A percentile compares a stretch with the other conserved stretches of the same genome.
These are phyloP conservation scores for Diplodia sapinea DNA, from an alignment of 2,329 filamentous ascomycete genomes.

Conservation along the genomic window DNA sequence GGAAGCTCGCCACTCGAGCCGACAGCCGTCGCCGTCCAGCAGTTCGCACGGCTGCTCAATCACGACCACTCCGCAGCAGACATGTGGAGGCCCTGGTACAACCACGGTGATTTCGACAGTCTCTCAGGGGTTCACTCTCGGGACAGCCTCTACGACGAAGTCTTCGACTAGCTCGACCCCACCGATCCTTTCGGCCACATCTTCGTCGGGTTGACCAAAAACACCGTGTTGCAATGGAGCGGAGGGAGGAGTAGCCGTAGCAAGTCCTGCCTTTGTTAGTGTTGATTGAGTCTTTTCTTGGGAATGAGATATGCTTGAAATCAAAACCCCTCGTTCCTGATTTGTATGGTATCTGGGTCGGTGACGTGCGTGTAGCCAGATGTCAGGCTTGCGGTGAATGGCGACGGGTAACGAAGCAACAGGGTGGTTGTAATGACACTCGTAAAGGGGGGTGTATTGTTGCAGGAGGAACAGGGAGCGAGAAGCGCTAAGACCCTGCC, in stretches of 20 bases:
- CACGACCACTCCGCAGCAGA: background rate
- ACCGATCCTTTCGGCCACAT: background rate
- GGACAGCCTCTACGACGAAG: background rate
- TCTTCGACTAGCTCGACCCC: background rate
- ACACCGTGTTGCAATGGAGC: background rate
- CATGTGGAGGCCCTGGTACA: background rate
- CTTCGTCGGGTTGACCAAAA: conserved; percentile 12
- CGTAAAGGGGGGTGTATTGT: no score
- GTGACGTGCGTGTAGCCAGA: background rate
- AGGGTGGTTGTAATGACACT: no score
- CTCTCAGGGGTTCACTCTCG: background rate
- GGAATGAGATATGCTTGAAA: no score
- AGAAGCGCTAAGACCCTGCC: no score
- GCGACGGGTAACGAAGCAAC: no score
- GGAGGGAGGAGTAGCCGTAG: background rate
- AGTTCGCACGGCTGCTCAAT: background rate
- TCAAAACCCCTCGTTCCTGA: no score
- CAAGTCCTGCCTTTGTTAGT: background rate
- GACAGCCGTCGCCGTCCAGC: background rate
- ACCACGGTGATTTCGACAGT: conserved; percentile 11
- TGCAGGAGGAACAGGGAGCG: no score
- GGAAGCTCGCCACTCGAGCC: background rate
- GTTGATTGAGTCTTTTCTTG: background rate
- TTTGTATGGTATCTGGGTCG: no score
- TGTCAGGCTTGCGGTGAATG: no score